Conservation (phyloP, 208 protist genomes). For the Trypanosoma theileri region DNA sequence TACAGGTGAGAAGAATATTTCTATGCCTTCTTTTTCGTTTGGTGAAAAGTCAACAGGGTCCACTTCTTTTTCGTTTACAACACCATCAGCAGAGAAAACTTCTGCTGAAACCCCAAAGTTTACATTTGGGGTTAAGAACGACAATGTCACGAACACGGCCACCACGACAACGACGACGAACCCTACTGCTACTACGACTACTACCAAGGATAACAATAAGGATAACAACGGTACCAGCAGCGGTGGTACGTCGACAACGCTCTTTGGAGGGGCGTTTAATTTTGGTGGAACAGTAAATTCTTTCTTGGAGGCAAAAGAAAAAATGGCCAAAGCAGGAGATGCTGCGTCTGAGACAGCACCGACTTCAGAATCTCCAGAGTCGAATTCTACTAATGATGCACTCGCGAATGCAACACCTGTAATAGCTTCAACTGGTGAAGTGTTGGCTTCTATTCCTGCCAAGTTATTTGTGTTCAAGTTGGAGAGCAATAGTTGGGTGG, state of each 20-base stretch:
- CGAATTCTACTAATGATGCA: slow-evolving; percentile 15
- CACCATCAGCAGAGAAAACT: too few relatives aligned
- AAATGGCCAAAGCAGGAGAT: slow-evolving; percentile 39
- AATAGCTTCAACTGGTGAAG: slow-evolving; percentile 33
- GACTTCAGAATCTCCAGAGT: neutral
- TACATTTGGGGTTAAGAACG: slow-evolving; percentile 4
- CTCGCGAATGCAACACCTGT: slow-evolving; percentile 26
- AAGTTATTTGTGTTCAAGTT: slow-evolving; percentile 73
- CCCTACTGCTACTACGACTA: neutral
- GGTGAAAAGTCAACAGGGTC: neutral
- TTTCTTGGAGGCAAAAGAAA: slow-evolving; percentile 72
- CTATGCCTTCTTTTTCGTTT: slow-evolving; percentile 5
- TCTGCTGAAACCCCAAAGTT: neutral
- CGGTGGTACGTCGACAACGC: slow-evolving; percentile 2
- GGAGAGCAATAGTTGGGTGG: slow-evolving; percentile 58
- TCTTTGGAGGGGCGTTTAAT: slow-evolving; percentile 47
- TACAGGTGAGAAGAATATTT: slow-evolving; percentile 14
- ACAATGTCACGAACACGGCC: neutral
- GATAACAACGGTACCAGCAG: neutral
- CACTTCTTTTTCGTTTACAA: neutral
- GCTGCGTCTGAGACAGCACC: slow-evolving; percentile 3
- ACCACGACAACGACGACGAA: too few relatives aligned
- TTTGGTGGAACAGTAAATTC: slow-evolving; percentile 61
- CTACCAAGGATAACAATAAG: neutral
- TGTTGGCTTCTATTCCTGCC: slow-evolving; percentile 43